Evolutionary conservation across 2,329 filamentous ascomycete species (phyloP).

Genomic region (Rosellinia necatrix): DNA sequence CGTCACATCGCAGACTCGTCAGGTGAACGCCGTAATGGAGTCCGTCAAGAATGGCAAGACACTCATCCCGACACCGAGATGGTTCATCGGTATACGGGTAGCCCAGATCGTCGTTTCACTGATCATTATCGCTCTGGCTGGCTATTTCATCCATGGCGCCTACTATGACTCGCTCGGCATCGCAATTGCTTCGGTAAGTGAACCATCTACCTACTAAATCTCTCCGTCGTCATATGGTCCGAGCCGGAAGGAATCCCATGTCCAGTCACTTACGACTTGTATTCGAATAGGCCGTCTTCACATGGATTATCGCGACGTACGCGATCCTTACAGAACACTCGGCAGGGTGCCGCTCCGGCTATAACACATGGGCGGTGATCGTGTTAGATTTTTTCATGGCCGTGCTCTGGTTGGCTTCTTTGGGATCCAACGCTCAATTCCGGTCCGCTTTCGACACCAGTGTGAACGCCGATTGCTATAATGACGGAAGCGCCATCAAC

Average conservation of each 20-base stretch:
- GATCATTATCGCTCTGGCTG: constrained; percentile 50
- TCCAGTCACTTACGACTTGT: background rate
- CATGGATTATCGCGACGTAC: constrained; percentile 51
- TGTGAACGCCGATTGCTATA: constrained; percentile 41
- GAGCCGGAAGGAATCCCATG: too few species aligned
- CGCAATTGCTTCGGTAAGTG: constrained; percentile 47
- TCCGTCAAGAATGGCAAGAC: constrained; percentile 32
- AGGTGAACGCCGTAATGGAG: constrained; percentile 26
- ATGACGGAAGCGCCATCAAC: constrained; percentile 47
- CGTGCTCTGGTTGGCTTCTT: constrained; percentile 53
- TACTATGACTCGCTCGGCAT: constrained; percentile 49
- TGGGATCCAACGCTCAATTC: constrained; percentile 46
- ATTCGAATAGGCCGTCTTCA: constrained; percentile 48
- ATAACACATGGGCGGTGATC: constrained; percentile 52
- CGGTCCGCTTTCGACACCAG: constrained; percentile 44
- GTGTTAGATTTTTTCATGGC: constrained; percentile 50
- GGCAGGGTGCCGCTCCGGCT: constrained; percentile 40
- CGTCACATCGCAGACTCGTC: background rate
- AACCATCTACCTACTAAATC: background rate
- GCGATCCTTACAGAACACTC: constrained; percentile 48
- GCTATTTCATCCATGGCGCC: constrained; percentile 46
- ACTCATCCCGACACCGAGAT: constrained; percentile 48
- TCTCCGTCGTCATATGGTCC: too few species aligned
- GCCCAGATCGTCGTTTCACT: constrained; percentile 49
- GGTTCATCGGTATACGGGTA: constrained; percentile 49